Percentiles rank a stretch among this genome's conserved stretches.
phyloP scores from a whole-genome alignment of 331 rosid genomes.

The Saraca asoca region DNA sequence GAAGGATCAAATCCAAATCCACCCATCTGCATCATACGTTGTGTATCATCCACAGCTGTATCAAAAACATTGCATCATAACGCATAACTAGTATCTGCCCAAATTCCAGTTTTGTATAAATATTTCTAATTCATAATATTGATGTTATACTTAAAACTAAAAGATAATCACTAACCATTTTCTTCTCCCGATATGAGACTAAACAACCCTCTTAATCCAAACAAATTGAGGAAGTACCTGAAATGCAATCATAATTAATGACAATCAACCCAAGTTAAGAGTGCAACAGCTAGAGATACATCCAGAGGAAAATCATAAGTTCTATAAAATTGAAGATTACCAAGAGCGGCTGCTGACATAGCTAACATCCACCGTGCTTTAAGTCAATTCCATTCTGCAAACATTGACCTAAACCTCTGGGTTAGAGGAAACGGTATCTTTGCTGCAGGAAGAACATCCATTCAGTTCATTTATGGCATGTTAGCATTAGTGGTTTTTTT shows the following conservation, averaged over 20 bases:
- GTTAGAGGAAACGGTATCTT: conserved; percentile 98
- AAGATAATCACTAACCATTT: conserved; percentile 65
- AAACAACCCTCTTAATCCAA: conserved; percentile 94
- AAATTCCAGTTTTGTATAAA: conserved; percentile 10
- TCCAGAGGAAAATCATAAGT: not conserved
- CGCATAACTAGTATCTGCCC: conserved; percentile 4
- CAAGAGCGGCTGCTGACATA: conserved; percentile 99
- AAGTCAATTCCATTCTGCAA: conserved; percentile 98
- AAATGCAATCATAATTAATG: conserved; percentile 15
- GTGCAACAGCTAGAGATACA: conserved; percentile 7
- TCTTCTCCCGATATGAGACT: conserved; percentile 99
- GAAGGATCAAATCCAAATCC: conserved; percentile 95
- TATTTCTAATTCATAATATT: not conserved
- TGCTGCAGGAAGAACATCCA: conserved; percentile 52
- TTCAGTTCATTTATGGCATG: not conserved
- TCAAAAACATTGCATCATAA: conserved; percentile 27
- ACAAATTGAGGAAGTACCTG: conserved; percentile 97
- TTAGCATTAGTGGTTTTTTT: no score
- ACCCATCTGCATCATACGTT: conserved; percentile 99
- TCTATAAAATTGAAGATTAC: conserved; percentile 46
- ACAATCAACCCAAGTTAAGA: conserved; percentile 29
- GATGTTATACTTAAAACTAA: not conserved
- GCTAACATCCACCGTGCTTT: conserved; percentile 99
- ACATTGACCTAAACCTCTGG: conserved; percentile 94
- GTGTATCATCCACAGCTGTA: conserved; percentile 97